These are phyloP conservation scores for Aspergillus neotritici DNA, from an alignment of 2,329 filamentous ascomycete species.

Conservation along the genomic window DNA sequence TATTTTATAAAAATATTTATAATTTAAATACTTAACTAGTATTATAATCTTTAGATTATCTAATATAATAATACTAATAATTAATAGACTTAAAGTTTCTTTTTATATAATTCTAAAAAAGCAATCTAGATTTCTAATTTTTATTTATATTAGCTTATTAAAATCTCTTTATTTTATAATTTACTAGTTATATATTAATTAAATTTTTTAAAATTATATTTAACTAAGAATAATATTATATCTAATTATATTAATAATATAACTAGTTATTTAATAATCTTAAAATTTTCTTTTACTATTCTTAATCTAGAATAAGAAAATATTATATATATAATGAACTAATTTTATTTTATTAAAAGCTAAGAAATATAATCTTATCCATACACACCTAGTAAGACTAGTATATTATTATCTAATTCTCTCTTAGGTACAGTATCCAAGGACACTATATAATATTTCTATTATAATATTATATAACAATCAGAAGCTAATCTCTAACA, in stretches of 20 bases:
- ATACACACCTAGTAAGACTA: too few species aligned
- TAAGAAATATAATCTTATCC: conserved; percentile 1
- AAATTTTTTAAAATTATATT: too few species aligned
- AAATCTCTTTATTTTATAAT: neutral
- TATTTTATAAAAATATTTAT: too few species aligned
- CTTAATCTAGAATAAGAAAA: neutral
- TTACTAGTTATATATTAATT: too few species aligned
- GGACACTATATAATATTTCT: too few species aligned
- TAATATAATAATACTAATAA: neutral
- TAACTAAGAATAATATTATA: neutral
- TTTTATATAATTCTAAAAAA: neutral
- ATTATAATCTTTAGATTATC: neutral
- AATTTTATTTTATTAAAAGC: neutral
- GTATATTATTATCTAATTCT: too few species aligned
- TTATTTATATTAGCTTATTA: neutral
- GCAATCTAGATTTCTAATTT: neutral
- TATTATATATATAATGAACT: conserved; percentile 4
- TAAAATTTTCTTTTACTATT: neutral
- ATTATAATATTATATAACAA: too few species aligned
- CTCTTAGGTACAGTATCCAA: too few species aligned
- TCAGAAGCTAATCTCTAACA: too few species aligned
- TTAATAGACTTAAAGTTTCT: neutral
- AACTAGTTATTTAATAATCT: neutral
- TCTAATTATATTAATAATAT: neutral
- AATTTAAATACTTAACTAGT: neutral